A percentile compares a stretch with the other conserved stretches of the same genome.
phyloP scores from a whole-genome alignment of 202 grass and related monocot genomes.

The Bolboschoenoplectus hybrid region DNA sequence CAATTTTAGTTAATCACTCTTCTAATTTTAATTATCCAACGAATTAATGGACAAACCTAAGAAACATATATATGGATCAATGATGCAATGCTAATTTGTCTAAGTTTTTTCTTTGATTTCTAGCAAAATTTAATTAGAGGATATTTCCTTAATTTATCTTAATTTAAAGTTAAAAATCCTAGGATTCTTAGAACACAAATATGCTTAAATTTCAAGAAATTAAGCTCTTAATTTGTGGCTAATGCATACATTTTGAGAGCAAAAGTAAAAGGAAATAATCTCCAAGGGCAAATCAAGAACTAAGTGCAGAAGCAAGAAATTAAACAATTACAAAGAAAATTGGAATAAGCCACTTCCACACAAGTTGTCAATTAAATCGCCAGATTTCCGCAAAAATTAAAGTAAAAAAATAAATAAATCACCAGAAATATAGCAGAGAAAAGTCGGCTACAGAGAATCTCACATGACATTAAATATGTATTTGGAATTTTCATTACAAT shows the following conservation, averaged over 20 bases:
- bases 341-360: neutral
- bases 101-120: neutral
- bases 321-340: slow-evolving; percentile 5
- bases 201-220: too few relatives aligned
- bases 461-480: slow-evolving; percentile 33
- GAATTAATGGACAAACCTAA: neutral
- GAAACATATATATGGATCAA: neutral
- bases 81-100: neutral
- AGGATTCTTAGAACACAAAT: too few relatives aligned
- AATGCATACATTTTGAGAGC: neutral
- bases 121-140: neutral
- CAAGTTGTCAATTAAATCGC: slow-evolving; percentile 28
- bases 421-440: slow-evolving; percentile 30
- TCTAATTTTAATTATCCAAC: neutral
- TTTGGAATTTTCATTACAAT: neutral
- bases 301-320: neutral
- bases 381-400: slow-evolving; percentile 3
- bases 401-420: slow-evolving; percentile 8
- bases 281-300: slow-evolving; percentile 10
- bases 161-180: too few relatives aligned
- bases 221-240: neutral
- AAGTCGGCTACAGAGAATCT: slow-evolving; percentile 46
- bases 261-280: neutral
- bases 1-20: neutral
- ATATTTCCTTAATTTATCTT: neutral